Conservation (phyloP, 805 yeast species). For the Zygotorulaspora sp. region DNA sequence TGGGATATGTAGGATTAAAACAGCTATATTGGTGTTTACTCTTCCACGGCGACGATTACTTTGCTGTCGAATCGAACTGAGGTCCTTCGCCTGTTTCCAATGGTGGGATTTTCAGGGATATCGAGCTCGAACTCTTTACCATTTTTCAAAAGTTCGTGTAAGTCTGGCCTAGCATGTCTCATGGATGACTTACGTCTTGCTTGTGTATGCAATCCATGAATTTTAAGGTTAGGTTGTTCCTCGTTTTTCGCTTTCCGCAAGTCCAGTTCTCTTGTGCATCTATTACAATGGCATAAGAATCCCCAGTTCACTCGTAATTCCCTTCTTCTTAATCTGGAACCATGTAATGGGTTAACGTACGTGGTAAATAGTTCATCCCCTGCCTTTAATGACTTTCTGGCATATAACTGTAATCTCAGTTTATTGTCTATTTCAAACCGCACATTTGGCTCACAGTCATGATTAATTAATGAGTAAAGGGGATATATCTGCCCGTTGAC, state of each 20-base stretch:
- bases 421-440: constrained; percentile 44
- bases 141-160: constrained; percentile 45
- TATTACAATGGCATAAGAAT: constrained; percentile 60
- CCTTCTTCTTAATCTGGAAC: constrained; percentile 57
- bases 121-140: constrained; percentile 47
- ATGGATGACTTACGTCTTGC: constrained; percentile 33
- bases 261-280: constrained; percentile 54
- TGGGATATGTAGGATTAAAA: constrained; percentile 6
- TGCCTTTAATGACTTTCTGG: constrained; percentile 50
- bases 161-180: constrained; percentile 36
- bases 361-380: constrained; percentile 68
- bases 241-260: constrained; percentile 3
- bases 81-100: constrained; percentile 45
- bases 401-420: constrained; percentile 54
- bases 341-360: constrained; percentile 64
- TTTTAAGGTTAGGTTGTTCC: background rate
- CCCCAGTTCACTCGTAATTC: constrained; percentile 75
- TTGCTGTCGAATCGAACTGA: constrained; percentile 63
- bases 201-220: background rate
- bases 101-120: constrained; percentile 36
- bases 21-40: constrained; percentile 10
- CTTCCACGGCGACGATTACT: constrained; percentile 48
- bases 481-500: constrained; percentile 58
- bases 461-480: constrained; percentile 68
- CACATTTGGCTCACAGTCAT: constrained; percentile 70